These are phyloP conservation scores for Penicillium crustosum DNA, from an alignment of 2,329 filamentous ascomycete species.

Conservation along the genomic window DNA sequence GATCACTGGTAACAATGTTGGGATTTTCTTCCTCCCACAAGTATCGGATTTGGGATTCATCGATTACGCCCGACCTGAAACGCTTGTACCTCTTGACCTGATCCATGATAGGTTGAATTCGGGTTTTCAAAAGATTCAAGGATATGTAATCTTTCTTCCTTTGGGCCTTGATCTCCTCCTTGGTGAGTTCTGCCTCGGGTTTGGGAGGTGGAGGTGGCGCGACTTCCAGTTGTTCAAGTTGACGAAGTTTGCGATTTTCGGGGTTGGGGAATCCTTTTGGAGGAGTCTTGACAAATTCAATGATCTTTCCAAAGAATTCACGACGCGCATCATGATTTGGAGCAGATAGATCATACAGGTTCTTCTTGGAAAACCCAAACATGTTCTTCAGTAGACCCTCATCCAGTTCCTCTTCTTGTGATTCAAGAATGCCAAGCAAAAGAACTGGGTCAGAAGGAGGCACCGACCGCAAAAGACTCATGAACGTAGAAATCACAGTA, in stretches of 20 bases:
- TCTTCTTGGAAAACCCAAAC: slow-evolving; percentile 82
- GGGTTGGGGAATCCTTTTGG: slow-evolving; percentile 87
- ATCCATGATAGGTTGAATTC: slow-evolving; percentile 94
- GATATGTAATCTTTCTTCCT: slow-evolving; percentile 79
- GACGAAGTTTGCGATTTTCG: slow-evolving; percentile 79
- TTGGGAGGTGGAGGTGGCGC: slow-evolving; percentile 71
- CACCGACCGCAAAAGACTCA: slow-evolving; percentile 75
- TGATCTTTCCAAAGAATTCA: slow-evolving; percentile 75
- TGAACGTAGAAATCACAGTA: slow-evolving; percentile 72
- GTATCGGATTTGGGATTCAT: slow-evolving; percentile 72
- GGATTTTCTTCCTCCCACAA: slow-evolving; percentile 82
- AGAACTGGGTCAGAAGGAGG: slow-evolving; percentile 89
- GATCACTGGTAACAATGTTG: slow-evolving; percentile 59
- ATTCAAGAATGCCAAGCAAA: slow-evolving; percentile 80
- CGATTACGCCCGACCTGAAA: slow-evolving; percentile 78
- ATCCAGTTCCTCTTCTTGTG: slow-evolving; percentile 61
- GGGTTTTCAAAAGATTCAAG: slow-evolving; percentile 82
- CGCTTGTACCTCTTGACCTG: slow-evolving; percentile 93
- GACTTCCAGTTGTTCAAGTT: slow-evolving; percentile 72
- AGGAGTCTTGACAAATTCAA: slow-evolving; percentile 73
- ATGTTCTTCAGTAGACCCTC: slow-evolving; percentile 68
- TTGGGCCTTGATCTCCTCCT: slow-evolving; percentile 76
- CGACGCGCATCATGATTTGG: slow-evolving; percentile 65
- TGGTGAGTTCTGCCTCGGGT: slow-evolving; percentile 61
- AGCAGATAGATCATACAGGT: slow-evolving; percentile 67